These are phyloP conservation scores for Starmerella roubikii DNA, from an alignment of 805 yeast genomes.

Conservation along the genomic window DNA sequence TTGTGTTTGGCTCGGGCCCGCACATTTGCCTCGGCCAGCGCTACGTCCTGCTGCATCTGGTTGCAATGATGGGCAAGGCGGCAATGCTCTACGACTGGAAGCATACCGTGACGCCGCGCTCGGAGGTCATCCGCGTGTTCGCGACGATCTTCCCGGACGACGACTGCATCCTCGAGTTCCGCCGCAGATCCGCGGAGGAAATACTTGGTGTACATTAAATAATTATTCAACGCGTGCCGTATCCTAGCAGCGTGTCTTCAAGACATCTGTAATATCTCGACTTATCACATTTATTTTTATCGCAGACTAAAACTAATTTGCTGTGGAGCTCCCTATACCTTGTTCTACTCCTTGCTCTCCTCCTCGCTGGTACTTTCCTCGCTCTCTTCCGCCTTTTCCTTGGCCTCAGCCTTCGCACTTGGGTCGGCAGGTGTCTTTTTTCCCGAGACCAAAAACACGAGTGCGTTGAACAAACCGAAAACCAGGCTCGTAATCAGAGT, in stretches of 20 bases:
- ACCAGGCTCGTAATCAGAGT: conserved; percentile 19
- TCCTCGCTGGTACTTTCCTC: background rate
- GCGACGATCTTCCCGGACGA: conserved; percentile 98
- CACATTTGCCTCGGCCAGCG: conserved; percentile 93
- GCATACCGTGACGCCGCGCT: conserved; percentile 68
- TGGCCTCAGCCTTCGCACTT: background rate
- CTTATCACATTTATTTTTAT: too few species aligned
- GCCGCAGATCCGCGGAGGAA: conserved; percentile 15
- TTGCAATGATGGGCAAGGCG: conserved; percentile 84
- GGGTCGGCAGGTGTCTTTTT: too few species aligned
- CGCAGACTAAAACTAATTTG: too few species aligned
- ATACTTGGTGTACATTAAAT: conserved; percentile 2
- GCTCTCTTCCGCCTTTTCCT: background rate
- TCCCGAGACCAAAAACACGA: conserved; percentile 13
- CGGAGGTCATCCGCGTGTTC: conserved; percentile 88
- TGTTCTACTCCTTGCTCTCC: conserved; percentile 4
- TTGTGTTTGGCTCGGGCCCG: conserved; percentile 94
- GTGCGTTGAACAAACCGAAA: conserved; percentile 21
- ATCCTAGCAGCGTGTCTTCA: too few species aligned
- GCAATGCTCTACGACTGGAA: conserved; percentile 65
- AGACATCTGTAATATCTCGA: too few species aligned
- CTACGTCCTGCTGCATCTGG: conserved; percentile 80
- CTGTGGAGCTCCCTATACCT: too few species aligned
- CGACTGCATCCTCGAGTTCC: conserved; percentile 71
- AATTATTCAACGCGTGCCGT: background rate